Percentiles rank a stretch among this genome's conserved stretches.
phyloP scores from a whole-genome alignment of 73 alveolate species.

The Paraurostyla sp. region DNA sequence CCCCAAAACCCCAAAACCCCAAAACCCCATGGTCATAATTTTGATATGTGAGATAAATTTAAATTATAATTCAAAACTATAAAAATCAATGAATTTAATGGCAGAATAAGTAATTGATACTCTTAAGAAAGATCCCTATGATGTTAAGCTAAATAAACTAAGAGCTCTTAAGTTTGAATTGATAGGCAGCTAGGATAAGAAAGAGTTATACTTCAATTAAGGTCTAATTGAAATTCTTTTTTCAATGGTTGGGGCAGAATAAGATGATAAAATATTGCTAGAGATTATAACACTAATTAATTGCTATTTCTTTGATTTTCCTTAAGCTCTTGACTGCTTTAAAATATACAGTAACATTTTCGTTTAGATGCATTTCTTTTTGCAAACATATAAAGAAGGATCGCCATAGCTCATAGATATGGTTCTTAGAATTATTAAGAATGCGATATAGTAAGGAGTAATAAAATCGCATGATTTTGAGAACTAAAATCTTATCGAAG shows the following conservation, averaged over 20 bases:
- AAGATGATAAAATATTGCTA: not conserved
- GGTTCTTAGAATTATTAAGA: slow-evolving; percentile 28
- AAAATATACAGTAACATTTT: not conserved
- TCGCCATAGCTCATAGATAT: slow-evolving; percentile 25
- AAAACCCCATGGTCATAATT: no score
- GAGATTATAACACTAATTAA: slow-evolving; percentile 25
- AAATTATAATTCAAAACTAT: no score
- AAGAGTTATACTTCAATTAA: slow-evolving; percentile 3
- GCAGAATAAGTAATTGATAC: slow-evolving; percentile 13
- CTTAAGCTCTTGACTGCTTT: slow-evolving; percentile 3
- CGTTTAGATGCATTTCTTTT: slow-evolving; percentile 4
- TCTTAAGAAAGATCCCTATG: not conserved
- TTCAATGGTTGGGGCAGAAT: slow-evolving; percentile 17
- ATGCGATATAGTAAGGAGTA: not conserved
- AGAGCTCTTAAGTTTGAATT: not conserved
- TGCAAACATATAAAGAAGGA: not conserved
- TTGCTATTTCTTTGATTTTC: slow-evolving; percentile 56
- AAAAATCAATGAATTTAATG: slow-evolving; percentile 3
- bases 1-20: no score
- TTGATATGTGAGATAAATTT: no score
- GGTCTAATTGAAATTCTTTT: slow-evolving; percentile 24
- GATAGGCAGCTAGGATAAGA: slow-evolving; percentile 22
- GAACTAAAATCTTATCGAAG: slow-evolving; percentile 14
- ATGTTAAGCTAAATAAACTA: not conserved
- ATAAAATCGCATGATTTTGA: slow-evolving; percentile 22